Base-by-base conservation (phyloP, 805 yeast genomes). In the Tetrapisispora nanseiensis region DNA sequence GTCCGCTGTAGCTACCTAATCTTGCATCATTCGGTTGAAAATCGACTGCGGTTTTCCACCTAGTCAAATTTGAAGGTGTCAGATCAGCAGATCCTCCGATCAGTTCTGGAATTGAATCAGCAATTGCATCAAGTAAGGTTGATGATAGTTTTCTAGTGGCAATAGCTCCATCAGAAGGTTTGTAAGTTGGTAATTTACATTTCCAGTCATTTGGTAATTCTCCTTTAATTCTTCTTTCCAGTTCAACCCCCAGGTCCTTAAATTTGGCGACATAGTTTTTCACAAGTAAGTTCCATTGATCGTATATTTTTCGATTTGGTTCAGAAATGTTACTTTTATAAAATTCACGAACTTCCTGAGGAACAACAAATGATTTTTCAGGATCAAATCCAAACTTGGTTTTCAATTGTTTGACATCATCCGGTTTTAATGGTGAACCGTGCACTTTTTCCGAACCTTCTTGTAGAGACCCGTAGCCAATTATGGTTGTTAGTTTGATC, bases 1-100 rank as follows among this genome's bases (percentile, higher is more conserved):
- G 82, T 63, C 98, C 98, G 45, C 77, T 50, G 74, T 80, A 89
- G 62, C 77, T 76, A 68, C 97, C 97, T 51, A 85, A 69, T 31
- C 78, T 78, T 45, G 86, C 69, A 45, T 77, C 59, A 44, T 86
- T 84, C 42, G 92, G 86, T 77, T 92, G 96, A 89, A 89, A 90
- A 67, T 90, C 95, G 51, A 76, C 76, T 46, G 94, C 86, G 48
- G 71, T 79, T 57, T 75, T 64, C 75, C 92, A 78, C 75, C 94
- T 80, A 60, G 97, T 90, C 72, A 86, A 76, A 77, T 89, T 92
- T 43, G 97, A 90, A 52, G 95, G 94, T 44, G 97, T 92, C 70
- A 90, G 78, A 70, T 90, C 98, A 45, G 98, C 98, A 52, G 97
- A 89, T 58, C 97, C 97, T 71, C 97, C 97, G 59, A 90, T 69